Conservation (phyloP, 345 rosid genomes). For the Sisymbrium irio region DNA sequence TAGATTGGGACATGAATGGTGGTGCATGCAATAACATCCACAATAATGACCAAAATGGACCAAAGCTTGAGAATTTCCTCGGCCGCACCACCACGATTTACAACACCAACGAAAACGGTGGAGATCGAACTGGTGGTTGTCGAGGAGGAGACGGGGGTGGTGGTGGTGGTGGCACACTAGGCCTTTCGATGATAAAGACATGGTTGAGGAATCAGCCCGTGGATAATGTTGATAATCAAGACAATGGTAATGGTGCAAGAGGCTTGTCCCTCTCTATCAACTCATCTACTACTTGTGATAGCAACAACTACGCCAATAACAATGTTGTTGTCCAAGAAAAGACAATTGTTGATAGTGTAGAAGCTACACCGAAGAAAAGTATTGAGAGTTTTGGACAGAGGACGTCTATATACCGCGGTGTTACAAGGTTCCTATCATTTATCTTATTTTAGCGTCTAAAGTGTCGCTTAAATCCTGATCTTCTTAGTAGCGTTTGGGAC, state of each 20-base stretch:
- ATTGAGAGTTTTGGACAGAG: constrained; percentile 87
- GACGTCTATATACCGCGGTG: constrained; percentile 93
- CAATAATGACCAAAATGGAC: constrained; percentile 40
- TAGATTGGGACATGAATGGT: constrained; percentile 70
- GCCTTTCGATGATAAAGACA: constrained; percentile 79
- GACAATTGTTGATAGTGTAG: constrained; percentile 30
- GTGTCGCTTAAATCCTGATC: not conserved
- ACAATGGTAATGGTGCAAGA: constrained; percentile 39
- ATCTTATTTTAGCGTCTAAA: not conserved
- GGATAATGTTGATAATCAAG: constrained; percentile 27
- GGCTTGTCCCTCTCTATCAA: constrained; percentile 66
- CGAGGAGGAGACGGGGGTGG: constrained; percentile 1
- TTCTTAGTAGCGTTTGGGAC: not conserved
- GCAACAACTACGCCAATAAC: constrained; percentile 14
- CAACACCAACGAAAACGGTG: constrained; percentile 16
- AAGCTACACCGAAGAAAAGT: constrained; percentile 58
- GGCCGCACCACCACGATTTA: constrained; percentile 47
- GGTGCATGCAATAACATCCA: constrained; percentile 42
- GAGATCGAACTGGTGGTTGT: constrained; percentile 15
- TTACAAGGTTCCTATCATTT: constrained; percentile 56
- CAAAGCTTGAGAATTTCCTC: constrained; percentile 80
- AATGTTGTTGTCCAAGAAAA: constrained; percentile 34
- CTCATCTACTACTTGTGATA: constrained; percentile 36
- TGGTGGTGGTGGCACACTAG: constrained; percentile 43
- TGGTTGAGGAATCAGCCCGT: constrained; percentile 72